These are phyloP conservation scores for Epichloe hybrida DNA, from an alignment of 2,329 filamentous ascomycete genomes.

Conservation along the genomic window DNA sequence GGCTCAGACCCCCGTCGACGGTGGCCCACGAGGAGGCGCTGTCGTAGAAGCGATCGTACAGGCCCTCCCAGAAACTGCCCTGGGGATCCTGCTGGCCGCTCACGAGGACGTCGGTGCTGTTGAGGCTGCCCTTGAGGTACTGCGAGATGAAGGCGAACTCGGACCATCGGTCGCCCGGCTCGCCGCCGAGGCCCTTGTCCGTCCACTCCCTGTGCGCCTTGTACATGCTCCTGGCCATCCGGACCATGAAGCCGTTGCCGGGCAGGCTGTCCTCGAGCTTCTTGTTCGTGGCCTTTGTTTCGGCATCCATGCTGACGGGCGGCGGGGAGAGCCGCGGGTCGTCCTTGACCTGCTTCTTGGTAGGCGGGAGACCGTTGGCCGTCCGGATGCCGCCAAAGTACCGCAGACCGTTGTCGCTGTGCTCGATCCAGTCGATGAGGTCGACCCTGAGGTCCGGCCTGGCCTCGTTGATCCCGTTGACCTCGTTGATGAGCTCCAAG, in stretches of 20 bases:
- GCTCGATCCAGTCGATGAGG: conserved; percentile 51
- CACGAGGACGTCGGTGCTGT: conserved; percentile 34
- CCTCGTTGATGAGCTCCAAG: conserved; percentile 45
- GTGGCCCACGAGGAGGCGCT: conserved; percentile 14
- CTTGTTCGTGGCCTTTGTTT: conserved; percentile 20
- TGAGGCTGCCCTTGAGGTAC: conserved; percentile 37
- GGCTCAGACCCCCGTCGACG: conserved; percentile 3
- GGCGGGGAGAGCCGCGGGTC: conserved; percentile 22
- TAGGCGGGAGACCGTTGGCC: conserved; percentile 39
- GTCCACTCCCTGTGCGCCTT: conserved; percentile 27
- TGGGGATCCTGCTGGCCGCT: conserved; percentile 18
- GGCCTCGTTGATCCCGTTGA: conserved; percentile 47
- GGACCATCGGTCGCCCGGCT: conserved; percentile 49
- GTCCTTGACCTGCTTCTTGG: conserved; percentile 29
- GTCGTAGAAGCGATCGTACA: conserved; percentile 9
- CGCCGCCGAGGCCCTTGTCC: conserved; percentile 22
- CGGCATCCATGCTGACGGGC: conserved; percentile 20
- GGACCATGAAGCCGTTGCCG: conserved; percentile 21
- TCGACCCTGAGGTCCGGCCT: conserved; percentile 35
- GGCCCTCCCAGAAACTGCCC: conserved; percentile 32
- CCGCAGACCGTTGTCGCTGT: conserved; percentile 37
- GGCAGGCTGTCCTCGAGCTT: conserved; percentile 23
- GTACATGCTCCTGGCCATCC: conserved; percentile 29
- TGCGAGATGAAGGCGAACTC: conserved; percentile 51
- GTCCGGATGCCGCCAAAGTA: conserved; percentile 34